Conservation (phyloP, 371 early-diverging fungal species). For the Mortierella sp. region DNA sequence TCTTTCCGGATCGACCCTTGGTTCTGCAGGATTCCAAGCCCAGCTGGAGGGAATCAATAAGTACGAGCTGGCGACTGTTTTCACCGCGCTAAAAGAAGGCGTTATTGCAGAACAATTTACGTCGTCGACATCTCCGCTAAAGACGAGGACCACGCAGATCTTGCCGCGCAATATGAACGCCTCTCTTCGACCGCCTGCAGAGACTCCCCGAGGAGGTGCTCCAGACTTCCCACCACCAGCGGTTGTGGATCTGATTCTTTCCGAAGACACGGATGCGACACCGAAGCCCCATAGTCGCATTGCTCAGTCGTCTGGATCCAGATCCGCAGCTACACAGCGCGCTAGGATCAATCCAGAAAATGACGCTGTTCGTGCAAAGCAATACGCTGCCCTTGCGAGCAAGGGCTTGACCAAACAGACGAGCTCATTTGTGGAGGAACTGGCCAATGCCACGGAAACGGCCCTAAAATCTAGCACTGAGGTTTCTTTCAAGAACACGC, state of each 20-base stretch:
- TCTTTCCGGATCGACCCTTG: conserved; percentile 50
- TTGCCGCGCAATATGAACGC: conserved; percentile 22
- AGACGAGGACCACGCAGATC: conserved; percentile 4
- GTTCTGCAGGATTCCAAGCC: conserved; percentile 42
- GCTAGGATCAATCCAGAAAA: conserved; percentile 18
- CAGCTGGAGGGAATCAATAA: conserved; percentile 43
- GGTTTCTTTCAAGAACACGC: conserved; percentile 20
- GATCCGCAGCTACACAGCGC: not conserved
- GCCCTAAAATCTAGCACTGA: conserved; percentile 29
- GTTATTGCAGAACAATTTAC: conserved; percentile 18
- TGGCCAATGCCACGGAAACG: conserved; percentile 38
- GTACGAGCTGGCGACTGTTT: conserved; percentile 21
- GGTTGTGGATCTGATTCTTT: not conserved
- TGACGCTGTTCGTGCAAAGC: conserved; percentile 19
- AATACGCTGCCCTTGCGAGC: conserved; percentile 23
- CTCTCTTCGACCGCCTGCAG: not conserved
- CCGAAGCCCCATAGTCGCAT: conserved; percentile 14
- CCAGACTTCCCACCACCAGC: not conserved
- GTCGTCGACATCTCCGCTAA: not conserved
- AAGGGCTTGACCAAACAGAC: conserved; percentile 26
- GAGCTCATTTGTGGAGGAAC: conserved; percentile 36
- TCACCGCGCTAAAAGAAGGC: conserved; percentile 22
- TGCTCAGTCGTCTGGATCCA: not conserved
- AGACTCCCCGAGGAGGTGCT: not conserved
- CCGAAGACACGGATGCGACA: conserved; percentile 24